Evolutionary conservation across 306 rosid genomes (phyloP).

Genomic region (Carpinus fangiana): DNA sequence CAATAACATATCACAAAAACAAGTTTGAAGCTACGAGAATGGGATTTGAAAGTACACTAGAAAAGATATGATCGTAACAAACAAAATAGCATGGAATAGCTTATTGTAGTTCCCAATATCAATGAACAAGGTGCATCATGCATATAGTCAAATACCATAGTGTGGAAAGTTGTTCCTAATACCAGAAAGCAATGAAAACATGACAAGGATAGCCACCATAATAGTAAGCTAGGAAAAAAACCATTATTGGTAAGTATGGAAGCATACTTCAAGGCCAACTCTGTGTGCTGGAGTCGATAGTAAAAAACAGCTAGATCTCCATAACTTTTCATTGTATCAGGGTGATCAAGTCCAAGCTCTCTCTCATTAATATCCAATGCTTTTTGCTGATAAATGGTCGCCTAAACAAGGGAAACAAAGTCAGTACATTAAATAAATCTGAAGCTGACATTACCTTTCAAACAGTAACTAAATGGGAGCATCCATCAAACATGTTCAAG

Average conservation of each 20-base stretch:
- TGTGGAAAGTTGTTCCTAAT: not conserved
- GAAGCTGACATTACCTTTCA: not conserved
- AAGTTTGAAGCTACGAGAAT: not conserved
- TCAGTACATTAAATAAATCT: constrained; percentile 9
- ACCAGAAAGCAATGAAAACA: constrained; percentile 13
- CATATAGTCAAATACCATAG: not conserved
- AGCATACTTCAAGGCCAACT: constrained; percentile 91
- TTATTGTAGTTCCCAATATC: not conserved
- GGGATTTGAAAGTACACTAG: not conserved
- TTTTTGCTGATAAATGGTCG: constrained; percentile 96
- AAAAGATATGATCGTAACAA: not conserved
- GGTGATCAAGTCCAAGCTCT: constrained; percentile 99
- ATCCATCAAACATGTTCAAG: constrained; percentile 2
- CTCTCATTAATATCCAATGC: constrained; percentile 96
- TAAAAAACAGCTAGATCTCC: constrained; percentile 99
- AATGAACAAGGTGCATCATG: not conserved
- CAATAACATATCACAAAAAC: not conserved
- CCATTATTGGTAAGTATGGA: constrained; percentile 19
- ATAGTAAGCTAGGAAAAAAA: constrained; percentile 4
- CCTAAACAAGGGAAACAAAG: constrained; percentile 48
- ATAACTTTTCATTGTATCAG: constrained; percentile 98
- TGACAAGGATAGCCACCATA: constrained; percentile 9
- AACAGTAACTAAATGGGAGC: constrained; percentile 5
- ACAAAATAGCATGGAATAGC: not conserved
- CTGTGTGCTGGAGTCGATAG: constrained; percentile 98